Evolutionary conservation across 805 yeast species (phyloP), one percentile per base, ranked within the genome.

Genomic region (Myxozyma monticola): DNA sequence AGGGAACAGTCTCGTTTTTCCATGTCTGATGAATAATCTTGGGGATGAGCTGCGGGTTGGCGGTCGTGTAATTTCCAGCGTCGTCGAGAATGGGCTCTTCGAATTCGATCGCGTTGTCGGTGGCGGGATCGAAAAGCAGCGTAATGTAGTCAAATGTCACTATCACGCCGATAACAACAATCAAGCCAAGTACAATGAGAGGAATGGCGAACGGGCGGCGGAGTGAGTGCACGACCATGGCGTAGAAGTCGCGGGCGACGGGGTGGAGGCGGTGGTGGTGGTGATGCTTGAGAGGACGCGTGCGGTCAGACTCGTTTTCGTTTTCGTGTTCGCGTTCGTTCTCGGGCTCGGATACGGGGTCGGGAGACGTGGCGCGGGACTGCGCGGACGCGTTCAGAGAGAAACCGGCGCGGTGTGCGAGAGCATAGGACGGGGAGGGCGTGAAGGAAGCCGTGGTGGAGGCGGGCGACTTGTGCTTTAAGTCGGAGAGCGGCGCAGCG

Each of bases 11-110:
- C 12, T 72, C 76, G 18, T 87, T 85, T 65, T 86, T 89, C 69
- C 90, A 90, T 12, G 96, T 90, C 68, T 90, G 97, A 65, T 90
- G 97, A 48, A 90, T 88, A 65, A 89, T 88, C 63, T 85, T 86
- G 33, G 97, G 97, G 39, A 89, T 88, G 33, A 84, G 65, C 51
- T 76, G 76, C 8, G 81, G 49, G 17, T 33, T 31, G 7, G 34
- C 25, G 25, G 48, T 45, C 18, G 36, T 14, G 37, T 42, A 40
- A 26, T 21, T 33, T 22, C 41, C 43, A 30, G 52, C 39, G 26
- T 46, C 35, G 35, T 50, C 49, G 34, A 36, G n/a, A 10, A 35
- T 22, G 20, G 49, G 49, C 5, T 45, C 54, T 26, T 48, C 58
- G 35, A 51, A 54, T 21, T 33, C 49, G 29, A 54, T 54, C 34